phyloP scores from a whole-genome alignment of 2,329 filamentous ascomycete species.

The Colletotrichum cereale region DNA sequence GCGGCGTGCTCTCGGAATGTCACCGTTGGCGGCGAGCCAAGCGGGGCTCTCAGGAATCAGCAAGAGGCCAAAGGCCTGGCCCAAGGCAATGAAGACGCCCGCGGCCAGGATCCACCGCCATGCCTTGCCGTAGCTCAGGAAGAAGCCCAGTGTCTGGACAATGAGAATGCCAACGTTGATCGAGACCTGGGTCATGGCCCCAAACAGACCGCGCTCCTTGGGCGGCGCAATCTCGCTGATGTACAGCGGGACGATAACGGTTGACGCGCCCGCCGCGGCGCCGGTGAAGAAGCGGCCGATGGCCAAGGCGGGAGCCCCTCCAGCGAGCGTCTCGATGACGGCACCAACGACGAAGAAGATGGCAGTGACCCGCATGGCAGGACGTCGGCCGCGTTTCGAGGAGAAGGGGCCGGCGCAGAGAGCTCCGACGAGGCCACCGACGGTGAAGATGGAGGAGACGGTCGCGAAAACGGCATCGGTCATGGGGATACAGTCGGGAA shows the following conservation, averaged over 20 bases:
- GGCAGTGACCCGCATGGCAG: conserved; percentile 82
- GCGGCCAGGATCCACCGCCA: conserved; percentile 88
- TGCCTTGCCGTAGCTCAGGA: conserved; percentile 80
- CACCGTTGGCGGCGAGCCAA: conserved; percentile 82
- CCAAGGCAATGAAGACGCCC: conserved; percentile 75
- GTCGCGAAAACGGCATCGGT: conserved; percentile 83
- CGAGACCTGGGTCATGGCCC: conserved; percentile 88
- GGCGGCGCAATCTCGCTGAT: conserved; percentile 91
- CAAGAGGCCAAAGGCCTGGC: conserved; percentile 78
- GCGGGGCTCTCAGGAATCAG: conserved; percentile 88
- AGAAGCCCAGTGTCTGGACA: conserved; percentile 88
- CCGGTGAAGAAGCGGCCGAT: conserved; percentile 85
- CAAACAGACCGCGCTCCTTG: conserved; percentile 81
- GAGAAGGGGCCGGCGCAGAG: conserved; percentile 84
- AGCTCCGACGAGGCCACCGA: conserved; percentile 89
- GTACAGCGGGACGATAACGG: conserved; percentile 94
- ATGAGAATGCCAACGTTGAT: conserved; percentile 91
- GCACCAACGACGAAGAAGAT: conserved; percentile 83
- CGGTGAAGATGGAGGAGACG: conserved; percentile 89
- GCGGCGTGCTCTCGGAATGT: conserved; percentile 70
- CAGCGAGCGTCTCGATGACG: conserved; percentile 78
- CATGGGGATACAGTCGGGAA: conserved; percentile 91
- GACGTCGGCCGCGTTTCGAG: conserved; percentile 79
- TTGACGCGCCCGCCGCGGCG: conserved; percentile 86
- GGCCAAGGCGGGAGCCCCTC: conserved; percentile 75